Evolutionary conservation across 805 yeast genomes (phyloP).

Genomic region (Cyberlindnera americana): DNA sequence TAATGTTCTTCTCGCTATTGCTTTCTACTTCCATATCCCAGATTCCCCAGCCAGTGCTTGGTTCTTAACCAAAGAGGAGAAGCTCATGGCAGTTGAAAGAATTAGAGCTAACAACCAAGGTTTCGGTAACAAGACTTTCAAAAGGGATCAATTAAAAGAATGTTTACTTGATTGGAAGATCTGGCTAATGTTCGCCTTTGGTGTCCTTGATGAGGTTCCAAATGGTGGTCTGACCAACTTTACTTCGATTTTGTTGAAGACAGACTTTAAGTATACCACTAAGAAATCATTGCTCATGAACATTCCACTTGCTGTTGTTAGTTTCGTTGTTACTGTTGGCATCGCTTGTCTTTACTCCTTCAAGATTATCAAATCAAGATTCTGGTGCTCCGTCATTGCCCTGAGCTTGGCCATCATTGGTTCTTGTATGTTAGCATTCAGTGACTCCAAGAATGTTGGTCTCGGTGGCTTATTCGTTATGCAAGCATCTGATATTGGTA

Average conservation of each 20-base stretch:
- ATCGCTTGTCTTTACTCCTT: conserved; percentile 27
- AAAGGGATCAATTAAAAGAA: conserved; percentile 50
- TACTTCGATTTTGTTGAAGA: conserved; percentile 16
- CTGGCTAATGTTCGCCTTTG: conserved; percentile 43
- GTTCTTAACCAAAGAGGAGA: conserved; percentile 44
- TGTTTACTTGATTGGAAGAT: conserved; percentile 46
- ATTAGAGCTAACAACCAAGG: conserved; percentile 55
- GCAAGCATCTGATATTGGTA: conserved; percentile 26
- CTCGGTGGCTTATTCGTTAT: conserved; percentile 30
- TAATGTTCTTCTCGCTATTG: conserved; percentile 39
- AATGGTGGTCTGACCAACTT: conserved; percentile 45
- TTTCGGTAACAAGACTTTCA: conserved; percentile 51
- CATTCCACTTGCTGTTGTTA: conserved; percentile 35
- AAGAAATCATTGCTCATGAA: conserved; percentile 22
- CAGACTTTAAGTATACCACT: conserved; percentile 13
- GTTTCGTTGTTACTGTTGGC: conserved; percentile 22
- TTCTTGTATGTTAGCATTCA: conserved; percentile 34
- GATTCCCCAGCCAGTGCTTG: conserved; percentile 50
- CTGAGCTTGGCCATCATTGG: conserved; percentile 4
- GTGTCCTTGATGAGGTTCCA: conserved; percentile 40
- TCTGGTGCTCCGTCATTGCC: conserved; percentile 5
- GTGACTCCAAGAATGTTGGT: conserved; percentile 23
- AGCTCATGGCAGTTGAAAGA: conserved; percentile 44
- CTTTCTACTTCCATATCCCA: conserved; percentile 43
- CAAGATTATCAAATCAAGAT: conserved; percentile 1